A percentile compares a stretch with the other conserved stretches of the same genome.
Conservation (phyloP, 139 green algal genomes). For the Coelastrella sp. region DNA sequence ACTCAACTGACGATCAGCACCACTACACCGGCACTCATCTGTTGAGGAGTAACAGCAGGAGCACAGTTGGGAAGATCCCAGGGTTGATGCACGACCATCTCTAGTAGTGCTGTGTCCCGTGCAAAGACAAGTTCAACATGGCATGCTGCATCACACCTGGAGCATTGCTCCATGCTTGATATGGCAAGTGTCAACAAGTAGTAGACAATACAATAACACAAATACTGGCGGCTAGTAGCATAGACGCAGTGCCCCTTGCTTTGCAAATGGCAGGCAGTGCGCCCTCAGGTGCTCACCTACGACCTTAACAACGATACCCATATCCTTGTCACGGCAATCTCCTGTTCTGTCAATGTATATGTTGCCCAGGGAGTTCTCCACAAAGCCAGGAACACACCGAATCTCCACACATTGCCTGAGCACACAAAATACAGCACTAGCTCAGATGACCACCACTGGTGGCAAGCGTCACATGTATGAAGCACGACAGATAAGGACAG, state of each 20-base stretch:
- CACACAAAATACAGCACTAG: not conserved
- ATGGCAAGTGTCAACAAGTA: too few species aligned
- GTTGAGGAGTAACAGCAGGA: not conserved
- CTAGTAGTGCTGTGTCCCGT: too few species aligned
- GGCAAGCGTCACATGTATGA: not conserved
- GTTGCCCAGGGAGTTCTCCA: slow-evolving; percentile 2
- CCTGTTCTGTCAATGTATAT: slow-evolving; percentile 6
- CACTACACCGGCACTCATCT: slow-evolving; percentile 44
- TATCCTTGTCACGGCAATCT: not conserved
- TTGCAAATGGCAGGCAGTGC: not conserved
- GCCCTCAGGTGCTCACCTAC: not conserved
- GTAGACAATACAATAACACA: too few species aligned
- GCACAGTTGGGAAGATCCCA: not conserved
- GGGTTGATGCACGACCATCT: too few species aligned
- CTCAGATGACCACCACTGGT: not conserved
- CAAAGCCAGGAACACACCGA: slow-evolving; percentile 15
- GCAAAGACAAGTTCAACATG: too few species aligned
- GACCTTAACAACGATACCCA: not conserved
- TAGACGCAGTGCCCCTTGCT: not conserved
- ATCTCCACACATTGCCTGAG: slow-evolving; percentile 20
- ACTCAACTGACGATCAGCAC: not conserved
- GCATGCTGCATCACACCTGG: too few species aligned
- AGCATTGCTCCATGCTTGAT: too few species aligned
- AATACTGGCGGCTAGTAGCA: not conserved
- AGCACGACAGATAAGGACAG: not conserved